phyloP scores from a whole-genome alignment of 2,329 filamentous ascomycete species.

The Beauveria varroae region DNA sequence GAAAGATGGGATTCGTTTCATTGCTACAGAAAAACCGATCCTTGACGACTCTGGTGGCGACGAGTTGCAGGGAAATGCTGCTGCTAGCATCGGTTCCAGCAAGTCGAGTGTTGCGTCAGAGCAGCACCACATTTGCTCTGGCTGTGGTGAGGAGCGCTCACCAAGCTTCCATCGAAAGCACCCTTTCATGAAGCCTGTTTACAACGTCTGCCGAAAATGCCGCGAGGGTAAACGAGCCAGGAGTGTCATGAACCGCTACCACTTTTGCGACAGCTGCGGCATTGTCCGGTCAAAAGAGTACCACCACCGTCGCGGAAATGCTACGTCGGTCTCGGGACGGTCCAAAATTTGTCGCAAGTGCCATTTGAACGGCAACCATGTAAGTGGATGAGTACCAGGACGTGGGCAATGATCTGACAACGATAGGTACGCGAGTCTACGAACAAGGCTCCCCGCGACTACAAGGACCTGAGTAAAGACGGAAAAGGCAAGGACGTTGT shows the following conservation, averaged over 20 bases:
- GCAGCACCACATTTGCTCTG: slow-evolving; percentile 26
- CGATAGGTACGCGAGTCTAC: not conserved
- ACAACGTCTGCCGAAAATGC: slow-evolving; percentile 30
- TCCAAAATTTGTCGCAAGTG: slow-evolving; percentile 6
- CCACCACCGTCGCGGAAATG: slow-evolving; percentile 17
- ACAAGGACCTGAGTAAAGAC: not conserved
- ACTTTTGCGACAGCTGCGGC: slow-evolving; percentile 37
- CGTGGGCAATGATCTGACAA: not conserved
- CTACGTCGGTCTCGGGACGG: not conserved
- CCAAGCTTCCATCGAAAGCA: slow-evolving; percentile 26
- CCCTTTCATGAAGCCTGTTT: slow-evolving; percentile 21
- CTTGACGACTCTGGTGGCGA: not conserved
- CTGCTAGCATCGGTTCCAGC: not conserved
- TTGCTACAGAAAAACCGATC: not conserved
- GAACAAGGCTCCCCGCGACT: not conserved
- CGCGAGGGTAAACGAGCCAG: slow-evolving; percentile 19
- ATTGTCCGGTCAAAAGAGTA: slow-evolving; percentile 32
- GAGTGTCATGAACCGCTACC: slow-evolving; percentile 20
- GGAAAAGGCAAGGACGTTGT: not conserved
- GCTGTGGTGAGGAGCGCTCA: slow-evolving; percentile 29
- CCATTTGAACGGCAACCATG: not conserved
- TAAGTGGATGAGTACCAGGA: not conserved
- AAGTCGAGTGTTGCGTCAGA: not conserved
- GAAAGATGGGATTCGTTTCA: not conserved
- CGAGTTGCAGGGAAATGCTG: not conserved